Conservation (phyloP, 2,329 filamentous ascomycete genomes). For the Rosellinia necatrix region DNA sequence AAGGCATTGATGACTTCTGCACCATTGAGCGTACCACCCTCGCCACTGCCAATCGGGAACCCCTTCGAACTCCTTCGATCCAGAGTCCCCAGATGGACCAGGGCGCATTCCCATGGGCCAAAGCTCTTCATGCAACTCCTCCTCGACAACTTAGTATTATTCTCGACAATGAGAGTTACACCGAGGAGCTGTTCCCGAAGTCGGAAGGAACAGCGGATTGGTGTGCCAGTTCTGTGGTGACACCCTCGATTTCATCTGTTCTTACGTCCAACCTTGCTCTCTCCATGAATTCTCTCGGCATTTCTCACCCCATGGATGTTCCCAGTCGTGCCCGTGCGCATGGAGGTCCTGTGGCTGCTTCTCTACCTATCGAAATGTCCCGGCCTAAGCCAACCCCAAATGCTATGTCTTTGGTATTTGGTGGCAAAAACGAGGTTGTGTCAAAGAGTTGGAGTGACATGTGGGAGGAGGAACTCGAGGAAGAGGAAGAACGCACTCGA, state of each 20-base stretch:
- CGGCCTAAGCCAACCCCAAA: constrained; percentile 70
- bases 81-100: constrained; percentile 81
- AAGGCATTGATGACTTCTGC: constrained; percentile 92
- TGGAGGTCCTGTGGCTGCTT: constrained; percentile 65
- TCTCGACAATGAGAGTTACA: constrained; percentile 76
- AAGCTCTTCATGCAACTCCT: constrained; percentile 81
- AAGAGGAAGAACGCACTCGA: constrained; percentile 67
- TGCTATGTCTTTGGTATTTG: constrained; percentile 80
- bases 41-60: constrained; percentile 88
- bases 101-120: constrained; percentile 93
- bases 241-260: constrained; percentile 81
- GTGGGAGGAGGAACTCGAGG: constrained; percentile 89
- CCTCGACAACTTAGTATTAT: constrained; percentile 85
- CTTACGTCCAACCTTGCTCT: constrained; percentile 80
- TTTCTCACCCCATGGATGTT: constrained; percentile 51
- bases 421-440: constrained; percentile 74
- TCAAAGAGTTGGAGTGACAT: constrained; percentile 99
- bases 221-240: constrained; percentile 77
- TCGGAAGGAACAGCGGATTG: constrained; percentile 76
- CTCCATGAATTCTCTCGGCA: constrained; percentile 76
- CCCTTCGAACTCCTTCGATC: constrained; percentile 92
- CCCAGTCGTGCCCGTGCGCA: constrained; percentile 54
- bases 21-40: constrained; percentile 76
- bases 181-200: constrained; percentile 82
- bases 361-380: constrained; percentile 79